Conservation (phyloP, 2,329 filamentous ascomycete genomes). For the Epicoccum nigrum region DNA sequence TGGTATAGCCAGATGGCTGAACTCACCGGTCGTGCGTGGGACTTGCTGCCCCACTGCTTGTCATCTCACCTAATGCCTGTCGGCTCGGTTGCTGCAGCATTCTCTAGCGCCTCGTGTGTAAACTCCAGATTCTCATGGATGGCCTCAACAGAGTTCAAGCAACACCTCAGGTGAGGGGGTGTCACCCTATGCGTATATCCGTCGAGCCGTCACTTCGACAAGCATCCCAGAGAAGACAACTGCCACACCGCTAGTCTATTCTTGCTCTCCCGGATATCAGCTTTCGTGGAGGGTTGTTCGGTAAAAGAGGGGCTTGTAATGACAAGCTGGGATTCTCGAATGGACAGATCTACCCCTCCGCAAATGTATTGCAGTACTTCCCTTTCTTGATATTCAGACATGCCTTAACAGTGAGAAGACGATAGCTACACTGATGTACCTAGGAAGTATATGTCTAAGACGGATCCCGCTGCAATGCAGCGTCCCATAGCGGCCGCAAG, state of each 20-base stretch:
- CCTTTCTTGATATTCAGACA: constrained; percentile 11
- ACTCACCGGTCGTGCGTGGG: constrained; percentile 36
- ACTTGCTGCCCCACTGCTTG: constrained; percentile 30
- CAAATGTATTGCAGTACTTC: constrained; percentile 20
- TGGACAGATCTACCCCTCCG: constrained; percentile 34
- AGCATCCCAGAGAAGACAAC: constrained; percentile 16
- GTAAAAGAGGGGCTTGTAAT: constrained; percentile 33
- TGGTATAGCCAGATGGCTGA: constrained; percentile 11
- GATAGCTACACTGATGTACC: constrained; percentile 5
- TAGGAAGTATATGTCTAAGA: constrained; percentile 11
- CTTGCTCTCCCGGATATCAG: constrained; percentile 20
- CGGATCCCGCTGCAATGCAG: constrained; percentile 30
- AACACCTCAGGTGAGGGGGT: constrained; percentile 32
- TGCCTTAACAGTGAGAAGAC: constrained; percentile 18
- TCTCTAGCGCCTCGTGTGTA: constrained; percentile 40
- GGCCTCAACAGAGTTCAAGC: constrained; percentile 28
- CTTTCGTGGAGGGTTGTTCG: constrained; percentile 23
- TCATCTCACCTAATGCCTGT: constrained; percentile 29
- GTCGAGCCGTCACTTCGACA: constrained; percentile 38
- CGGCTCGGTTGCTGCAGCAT: constrained; percentile 37
- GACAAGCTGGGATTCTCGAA: constrained; percentile 29
- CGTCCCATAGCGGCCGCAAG: constrained; percentile 32
- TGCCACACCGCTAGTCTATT: constrained; percentile 45
- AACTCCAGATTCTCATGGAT: constrained; percentile 35
- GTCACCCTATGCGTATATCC: constrained; percentile 23